Percentiles rank a stretch among this genome's conserved stretches.
Conservation (phyloP, 331 rosid species). For the Stylosanthes scabra region DNA sequence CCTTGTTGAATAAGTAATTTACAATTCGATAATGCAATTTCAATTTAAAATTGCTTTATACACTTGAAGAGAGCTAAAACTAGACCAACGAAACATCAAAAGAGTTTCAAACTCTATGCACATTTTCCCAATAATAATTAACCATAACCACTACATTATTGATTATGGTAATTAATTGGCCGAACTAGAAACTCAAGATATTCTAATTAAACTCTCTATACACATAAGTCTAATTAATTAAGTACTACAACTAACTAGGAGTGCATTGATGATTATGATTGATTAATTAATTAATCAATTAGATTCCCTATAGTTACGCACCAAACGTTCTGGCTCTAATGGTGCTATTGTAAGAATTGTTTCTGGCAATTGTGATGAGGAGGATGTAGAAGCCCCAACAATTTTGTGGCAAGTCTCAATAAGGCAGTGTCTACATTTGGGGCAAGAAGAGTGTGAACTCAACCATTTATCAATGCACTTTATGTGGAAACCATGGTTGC, state of each 20-base stretch:
- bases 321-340: slow-evolving; percentile 67
- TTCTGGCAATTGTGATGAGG: slow-evolving; percentile 44
- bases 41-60: slow-evolving; percentile 32
- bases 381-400: slow-evolving; percentile 55
- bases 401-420: slow-evolving; percentile 83
- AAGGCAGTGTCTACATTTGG: slow-evolving; percentile 88
- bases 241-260: neutral
- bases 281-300: neutral
- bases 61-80: slow-evolving; percentile 25
- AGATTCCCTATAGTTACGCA: slow-evolving; percentile 62
- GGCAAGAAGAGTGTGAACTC: slow-evolving; percentile 90
- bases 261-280: no score
- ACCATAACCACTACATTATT: slow-evolving; percentile 20
- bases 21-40: slow-evolving; percentile 32
- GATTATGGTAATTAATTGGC: slow-evolving; percentile 17
- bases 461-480: slow-evolving; percentile 94
- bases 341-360: slow-evolving; percentile 54
- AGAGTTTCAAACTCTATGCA: slow-evolving; percentile 32
- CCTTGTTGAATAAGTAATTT: neutral
- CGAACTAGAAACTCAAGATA: slow-evolving; percentile 20
- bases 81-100: neutral
- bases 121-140: neutral
- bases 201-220: neutral
- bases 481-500: slow-evolving; percentile 88
- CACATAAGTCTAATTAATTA: neutral